Evolutionary conservation across 2,329 filamentous ascomycete species (phyloP).

Genomic region (Fusarium xylarioides): DNA sequence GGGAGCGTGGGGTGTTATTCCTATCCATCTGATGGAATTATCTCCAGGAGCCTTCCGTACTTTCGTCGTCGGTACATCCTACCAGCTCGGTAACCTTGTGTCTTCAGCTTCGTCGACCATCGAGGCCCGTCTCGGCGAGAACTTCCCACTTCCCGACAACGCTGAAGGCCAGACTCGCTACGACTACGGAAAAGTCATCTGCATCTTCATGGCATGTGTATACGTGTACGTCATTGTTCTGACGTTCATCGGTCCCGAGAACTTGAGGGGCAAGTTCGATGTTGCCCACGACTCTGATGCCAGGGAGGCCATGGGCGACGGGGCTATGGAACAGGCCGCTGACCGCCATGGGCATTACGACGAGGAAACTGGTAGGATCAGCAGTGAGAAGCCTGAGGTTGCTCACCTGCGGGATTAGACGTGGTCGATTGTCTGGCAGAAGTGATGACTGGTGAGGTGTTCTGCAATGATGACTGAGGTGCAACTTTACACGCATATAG

Average conservation of each 20-base stretch:
- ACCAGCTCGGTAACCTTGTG: slow-evolving; percentile 81
- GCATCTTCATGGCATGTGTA: slow-evolving; percentile 90
- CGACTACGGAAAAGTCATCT: slow-evolving; percentile 85
- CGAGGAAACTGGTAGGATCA: slow-evolving; percentile 28
- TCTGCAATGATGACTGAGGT: neutral
- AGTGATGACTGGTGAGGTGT: neutral
- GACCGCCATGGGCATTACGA: slow-evolving; percentile 16
- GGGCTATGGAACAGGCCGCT: slow-evolving; percentile 40
- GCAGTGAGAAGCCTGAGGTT: slow-evolving; percentile 21
- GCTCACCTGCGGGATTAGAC: slow-evolving; percentile 13
- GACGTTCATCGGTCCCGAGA: slow-evolving; percentile 70
- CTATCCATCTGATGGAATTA: slow-evolving; percentile 81
- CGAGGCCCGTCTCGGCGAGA: slow-evolving; percentile 77
- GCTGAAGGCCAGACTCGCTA: slow-evolving; percentile 62
- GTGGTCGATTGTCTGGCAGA: neutral
- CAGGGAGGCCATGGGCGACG: slow-evolving; percentile 55
- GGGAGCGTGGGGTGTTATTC: slow-evolving; percentile 80
- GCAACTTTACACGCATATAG: neutral
- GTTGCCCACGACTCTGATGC: slow-evolving; percentile 59
- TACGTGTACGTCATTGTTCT: slow-evolving; percentile 70
- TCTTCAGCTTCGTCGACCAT: slow-evolving; percentile 77
- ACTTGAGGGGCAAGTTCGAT: slow-evolving; percentile 61
- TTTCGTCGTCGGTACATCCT: slow-evolving; percentile 77
- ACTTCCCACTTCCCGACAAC: slow-evolving; percentile 73
- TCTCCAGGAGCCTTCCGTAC: slow-evolving; percentile 77